Conservation (phyloP, 2,329 filamentous ascomycete species). For the Ceratocystis colombiana region DNA sequence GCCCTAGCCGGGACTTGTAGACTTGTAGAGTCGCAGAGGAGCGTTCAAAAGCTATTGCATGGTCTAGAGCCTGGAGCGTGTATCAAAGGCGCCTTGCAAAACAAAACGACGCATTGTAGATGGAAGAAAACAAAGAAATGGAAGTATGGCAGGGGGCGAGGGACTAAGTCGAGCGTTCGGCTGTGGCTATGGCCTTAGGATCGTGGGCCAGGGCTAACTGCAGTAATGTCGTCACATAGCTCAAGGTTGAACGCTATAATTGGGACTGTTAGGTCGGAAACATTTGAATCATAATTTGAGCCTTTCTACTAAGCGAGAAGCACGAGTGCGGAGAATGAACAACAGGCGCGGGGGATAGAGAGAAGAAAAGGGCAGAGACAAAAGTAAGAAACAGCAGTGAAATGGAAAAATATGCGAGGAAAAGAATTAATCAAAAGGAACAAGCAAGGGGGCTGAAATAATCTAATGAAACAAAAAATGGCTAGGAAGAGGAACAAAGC, state of each 20-base stretch:
- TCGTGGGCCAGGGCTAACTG: background rate
- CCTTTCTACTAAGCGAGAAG: conserved; percentile 7
- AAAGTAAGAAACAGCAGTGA: background rate
- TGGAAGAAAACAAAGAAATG: background rate
- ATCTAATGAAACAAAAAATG: background rate
- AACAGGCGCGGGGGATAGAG: background rate
- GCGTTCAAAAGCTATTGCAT: background rate
- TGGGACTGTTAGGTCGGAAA: background rate
- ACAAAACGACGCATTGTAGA: background rate
- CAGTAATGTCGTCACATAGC: conserved; percentile 5
- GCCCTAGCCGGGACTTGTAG: background rate
- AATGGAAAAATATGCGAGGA: background rate
- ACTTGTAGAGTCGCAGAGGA: background rate
- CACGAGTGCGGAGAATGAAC: background rate
- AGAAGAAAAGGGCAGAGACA: background rate
- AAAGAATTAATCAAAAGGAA: background rate
- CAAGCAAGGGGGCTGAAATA: background rate
- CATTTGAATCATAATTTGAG: background rate
- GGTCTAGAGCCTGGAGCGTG: background rate
- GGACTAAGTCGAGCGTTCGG: background rate
- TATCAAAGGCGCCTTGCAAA: background rate
- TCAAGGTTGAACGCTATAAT: background rate
- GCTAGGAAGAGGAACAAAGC: conserved; percentile 7
- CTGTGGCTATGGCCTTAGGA: background rate
- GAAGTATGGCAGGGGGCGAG: background rate